Conservation (phyloP, 1,284 basidiomycete species). For the Chalciporus sp. region DNA sequence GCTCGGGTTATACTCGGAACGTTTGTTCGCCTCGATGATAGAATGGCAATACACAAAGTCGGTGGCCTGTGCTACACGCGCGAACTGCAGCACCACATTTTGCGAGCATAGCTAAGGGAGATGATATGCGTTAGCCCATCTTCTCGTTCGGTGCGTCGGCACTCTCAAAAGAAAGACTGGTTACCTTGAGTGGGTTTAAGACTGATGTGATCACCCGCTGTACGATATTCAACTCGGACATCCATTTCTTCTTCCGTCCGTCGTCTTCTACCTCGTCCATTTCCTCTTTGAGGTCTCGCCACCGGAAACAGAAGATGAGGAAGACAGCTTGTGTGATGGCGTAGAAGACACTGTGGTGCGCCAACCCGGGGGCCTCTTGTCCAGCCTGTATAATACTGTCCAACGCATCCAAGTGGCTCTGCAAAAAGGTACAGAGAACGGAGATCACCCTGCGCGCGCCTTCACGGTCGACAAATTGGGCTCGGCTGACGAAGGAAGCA, state of each 20-base stretch:
- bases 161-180: background rate
- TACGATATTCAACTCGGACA: slow-evolving; percentile 78
- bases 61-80: slow-evolving; percentile 89
- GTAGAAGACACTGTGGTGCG: slow-evolving; percentile 83
- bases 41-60: slow-evolving; percentile 96
- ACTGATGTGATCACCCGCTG: slow-evolving; percentile 83
- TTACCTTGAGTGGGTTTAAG: slow-evolving; percentile 89
- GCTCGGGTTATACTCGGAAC: slow-evolving; percentile 46
- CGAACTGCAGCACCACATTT: slow-evolving; percentile 93
- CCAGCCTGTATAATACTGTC: slow-evolving; percentile 54
- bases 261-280: slow-evolving; percentile 53
- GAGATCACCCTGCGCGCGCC: slow-evolving; percentile 78
- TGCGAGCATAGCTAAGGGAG: slow-evolving; percentile 75
- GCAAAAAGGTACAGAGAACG: slow-evolving; percentile 85
- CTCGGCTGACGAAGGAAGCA: slow-evolving; percentile 91
- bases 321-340: slow-evolving; percentile 93
- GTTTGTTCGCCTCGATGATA: slow-evolving; percentile 85
- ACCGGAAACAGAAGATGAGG: slow-evolving; percentile 97
- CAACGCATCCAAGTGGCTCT: slow-evolving; percentile 71
- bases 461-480: slow-evolving; percentile 80
- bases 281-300: slow-evolving; percentile 82
- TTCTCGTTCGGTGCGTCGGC: background rate
- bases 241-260: slow-evolving; percentile 70
- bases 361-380: slow-evolving; percentile 39
- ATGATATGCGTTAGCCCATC: no score